Base-by-base conservation (phyloP, 352 stramenopile species). In the Globisporangium camurandrum region DNA sequence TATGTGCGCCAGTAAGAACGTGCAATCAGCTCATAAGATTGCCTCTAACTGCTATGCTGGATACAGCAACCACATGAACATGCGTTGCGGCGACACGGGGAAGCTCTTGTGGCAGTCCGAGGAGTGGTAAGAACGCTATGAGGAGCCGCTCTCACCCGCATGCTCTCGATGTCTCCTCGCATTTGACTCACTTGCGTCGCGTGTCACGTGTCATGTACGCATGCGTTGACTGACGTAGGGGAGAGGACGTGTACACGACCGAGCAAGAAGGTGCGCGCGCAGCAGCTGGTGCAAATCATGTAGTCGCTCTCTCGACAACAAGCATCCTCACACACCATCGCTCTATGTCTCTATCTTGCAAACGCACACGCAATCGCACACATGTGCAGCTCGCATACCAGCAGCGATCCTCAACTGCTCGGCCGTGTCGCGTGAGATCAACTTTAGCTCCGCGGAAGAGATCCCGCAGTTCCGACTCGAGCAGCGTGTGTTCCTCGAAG, bases 381-480 rank as follows among this genome's bases (percentile, higher is more conserved):
- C 30, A 28, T 24, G 24, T 85, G 80, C 74, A 89, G 83, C 78
- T 2, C 67, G 61, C 23, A 61, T 98, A 38, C 92, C 93, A 8
- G 48, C 64, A 17, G 61, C 63, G 28, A 97, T 98, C 54, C 70
- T 98, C 20, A 71, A 93, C 50, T 98, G 90, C 54, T 65, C 59
- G 11, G 84, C 85, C 20, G 91, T 98, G 23, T 95, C 88, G 6
- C 75, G 93, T 16, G 93, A 98, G 56, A 95, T 98, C 41, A 96
- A 96, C 63, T 98, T 98, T 56, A 93, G 82, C 40, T 97, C 85
- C 1, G 54, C 49, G 4, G 70, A 96, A 51, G 68, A 94, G 58
- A 97, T 98, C 55, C 57, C 71, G 22, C 71, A 94, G 34, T 97
- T 98, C 55, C 84, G 87, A 16, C 71, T 98, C 19, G 87, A 97